Evolutionary conservation across 2,329 filamentous ascomycete genomes (phyloP).

Genomic region (Cercospora sojina): DNA sequence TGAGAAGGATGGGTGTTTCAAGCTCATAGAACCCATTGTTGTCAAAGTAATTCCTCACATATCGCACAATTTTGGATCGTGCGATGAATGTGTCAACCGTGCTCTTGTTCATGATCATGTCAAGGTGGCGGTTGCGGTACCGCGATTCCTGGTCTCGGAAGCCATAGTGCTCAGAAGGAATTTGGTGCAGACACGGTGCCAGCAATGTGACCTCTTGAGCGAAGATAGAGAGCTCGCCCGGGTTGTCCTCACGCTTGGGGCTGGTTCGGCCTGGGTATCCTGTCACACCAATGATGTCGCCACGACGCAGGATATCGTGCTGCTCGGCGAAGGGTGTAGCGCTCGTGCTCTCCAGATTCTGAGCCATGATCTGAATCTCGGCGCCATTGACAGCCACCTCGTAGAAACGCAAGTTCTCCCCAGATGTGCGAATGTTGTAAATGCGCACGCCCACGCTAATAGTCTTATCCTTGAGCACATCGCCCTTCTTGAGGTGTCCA

Average conservation of each 20-base stretch:
- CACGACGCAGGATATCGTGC: constrained; percentile 83
- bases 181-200: constrained; percentile 85
- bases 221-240: constrained; percentile 89
- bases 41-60: constrained; percentile 86
- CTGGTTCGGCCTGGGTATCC: constrained; percentile 82
- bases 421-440: constrained; percentile 80
- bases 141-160: constrained; percentile 95
- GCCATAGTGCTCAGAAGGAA: constrained; percentile 87
- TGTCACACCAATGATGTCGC: constrained; percentile 87
- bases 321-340: constrained; percentile 76
- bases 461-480: constrained; percentile 71
- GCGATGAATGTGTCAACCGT: constrained; percentile 81
- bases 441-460: constrained; percentile 81
- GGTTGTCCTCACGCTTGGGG: constrained; percentile 71
- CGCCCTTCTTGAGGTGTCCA: constrained; percentile 80
- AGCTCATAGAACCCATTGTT: constrained; percentile 84
- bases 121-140: constrained; percentile 89
- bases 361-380: constrained; percentile 89
- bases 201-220: constrained; percentile 82
- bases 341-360: constrained; percentile 73
- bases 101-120: constrained; percentile 93
- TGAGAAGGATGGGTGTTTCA: constrained; percentile 96
- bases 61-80: constrained; percentile 82
- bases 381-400: constrained; percentile 74
- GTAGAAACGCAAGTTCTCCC: constrained; percentile 88